Evolutionary conservation across 441 rosid genomes (phyloP).

Genomic region (Populus tomentosa): DNA sequence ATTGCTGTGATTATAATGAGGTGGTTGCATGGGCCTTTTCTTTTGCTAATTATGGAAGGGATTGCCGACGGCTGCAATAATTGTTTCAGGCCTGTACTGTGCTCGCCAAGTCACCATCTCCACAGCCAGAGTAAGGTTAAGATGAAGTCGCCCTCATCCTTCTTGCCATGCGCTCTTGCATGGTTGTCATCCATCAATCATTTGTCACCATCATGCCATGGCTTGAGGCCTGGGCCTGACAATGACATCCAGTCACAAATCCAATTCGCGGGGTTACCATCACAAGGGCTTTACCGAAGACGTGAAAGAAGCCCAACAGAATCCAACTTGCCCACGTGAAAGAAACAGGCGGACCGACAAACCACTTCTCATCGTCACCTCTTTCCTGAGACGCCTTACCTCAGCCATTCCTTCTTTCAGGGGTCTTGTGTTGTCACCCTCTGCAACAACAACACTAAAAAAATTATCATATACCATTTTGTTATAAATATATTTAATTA

Average conservation of each 20-base stretch:
- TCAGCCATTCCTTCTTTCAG: too few species aligned
- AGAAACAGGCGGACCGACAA: too few species aligned
- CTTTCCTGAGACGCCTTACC: too few species aligned
- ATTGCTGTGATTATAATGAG: neutral
- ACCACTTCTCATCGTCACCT: too few species aligned
- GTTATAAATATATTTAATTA: too few species aligned
- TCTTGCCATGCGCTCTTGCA: neutral
- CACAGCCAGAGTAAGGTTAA: neutral
- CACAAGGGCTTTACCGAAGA: neutral
- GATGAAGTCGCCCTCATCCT: neutral
- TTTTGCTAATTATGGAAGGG: neutral
- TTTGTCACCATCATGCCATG: too few species aligned
- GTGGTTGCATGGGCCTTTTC: neutral
- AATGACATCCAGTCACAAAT: neutral
- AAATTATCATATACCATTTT: too few species aligned
- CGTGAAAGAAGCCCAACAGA: neutral
- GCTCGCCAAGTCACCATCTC: too few species aligned
- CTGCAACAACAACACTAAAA: too few species aligned
- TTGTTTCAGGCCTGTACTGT: too few species aligned
- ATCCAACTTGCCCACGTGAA: neutral
- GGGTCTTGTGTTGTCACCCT: too few species aligned
- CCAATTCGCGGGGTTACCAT: neutral
- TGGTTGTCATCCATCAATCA: too few species aligned
- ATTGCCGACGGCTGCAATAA: neutral
- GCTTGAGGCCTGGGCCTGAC: neutral